Percentiles rank a stretch among this genome's conserved stretches.
Conservation (phyloP, 768 basidiomycete genomes). For the Butyriboletus loyo region DNA sequence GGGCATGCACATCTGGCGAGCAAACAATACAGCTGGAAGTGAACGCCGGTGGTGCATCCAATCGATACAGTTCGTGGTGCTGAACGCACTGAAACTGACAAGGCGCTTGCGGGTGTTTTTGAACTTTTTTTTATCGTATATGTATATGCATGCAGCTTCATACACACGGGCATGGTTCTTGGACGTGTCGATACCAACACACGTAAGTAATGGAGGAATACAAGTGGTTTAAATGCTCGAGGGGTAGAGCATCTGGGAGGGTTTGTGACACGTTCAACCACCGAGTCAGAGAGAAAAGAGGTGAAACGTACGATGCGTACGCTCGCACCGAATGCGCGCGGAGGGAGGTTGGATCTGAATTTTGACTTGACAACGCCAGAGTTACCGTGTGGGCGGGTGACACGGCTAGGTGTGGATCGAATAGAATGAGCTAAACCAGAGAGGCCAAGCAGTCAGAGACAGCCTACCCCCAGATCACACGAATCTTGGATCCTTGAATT, state of each 20-base stretch:
- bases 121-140: slow-evolving; percentile 7
- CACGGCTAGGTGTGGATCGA: slow-evolving; percentile 52
- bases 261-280: not conserved
- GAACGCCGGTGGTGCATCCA: not conserved
- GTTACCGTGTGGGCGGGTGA: slow-evolving; percentile 91
- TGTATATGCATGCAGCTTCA: slow-evolving; percentile 19
- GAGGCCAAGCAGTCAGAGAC: not conserved
- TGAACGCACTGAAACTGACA: not conserved
- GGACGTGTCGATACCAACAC: slow-evolving; percentile 16
- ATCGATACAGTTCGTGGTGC: not conserved
- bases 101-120: slow-evolving; percentile 3
- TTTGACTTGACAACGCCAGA: slow-evolving; percentile 96
- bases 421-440: not conserved
- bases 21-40: no score
- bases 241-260: slow-evolving; percentile 82
- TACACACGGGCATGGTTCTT: slow-evolving; percentile 14
- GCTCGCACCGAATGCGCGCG: slow-evolving; percentile 88
- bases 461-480: slow-evolving; percentile 96
- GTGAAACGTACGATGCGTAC: slow-evolving; percentile 73
- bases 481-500: slow-evolving; percentile 90
- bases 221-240: slow-evolving; percentile 63
- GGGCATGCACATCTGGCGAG: not conserved
- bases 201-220: slow-evolving; percentile 23
- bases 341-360: slow-evolving; percentile 93
- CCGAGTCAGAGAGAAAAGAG: not conserved